phyloP scores from a whole-genome alignment of 148 eudicot genomes.

The Nepenthes gracilis region DNA sequence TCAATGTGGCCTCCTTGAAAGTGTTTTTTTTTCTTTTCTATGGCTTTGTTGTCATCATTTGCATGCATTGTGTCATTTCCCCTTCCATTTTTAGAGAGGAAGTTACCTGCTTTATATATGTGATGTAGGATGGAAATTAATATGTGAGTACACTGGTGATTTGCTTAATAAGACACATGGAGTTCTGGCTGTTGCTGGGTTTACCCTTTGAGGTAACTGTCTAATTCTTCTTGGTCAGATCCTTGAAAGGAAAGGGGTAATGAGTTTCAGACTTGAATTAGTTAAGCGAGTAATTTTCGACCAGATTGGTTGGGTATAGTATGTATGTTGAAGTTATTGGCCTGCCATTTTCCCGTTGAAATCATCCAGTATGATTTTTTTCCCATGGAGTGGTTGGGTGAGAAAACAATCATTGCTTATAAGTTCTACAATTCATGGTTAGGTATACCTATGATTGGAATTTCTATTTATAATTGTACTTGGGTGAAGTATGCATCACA shows the following conservation, averaged over 20 bases:
- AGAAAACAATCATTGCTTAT: no score
- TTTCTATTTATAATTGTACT: no score
- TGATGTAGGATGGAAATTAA: conserved; percentile 31
- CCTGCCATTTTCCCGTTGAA: no score
- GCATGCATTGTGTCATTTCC: neutral
- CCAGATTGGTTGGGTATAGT: no score
- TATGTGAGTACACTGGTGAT: conserved; percentile 18
- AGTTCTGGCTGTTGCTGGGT: conserved; percentile 24
- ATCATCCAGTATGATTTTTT: no score
- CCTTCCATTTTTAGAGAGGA: neutral
- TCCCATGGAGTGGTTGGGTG: no score
- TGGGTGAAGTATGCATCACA: no score
- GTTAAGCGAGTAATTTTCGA: neutral
- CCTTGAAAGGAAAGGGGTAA: neutral
- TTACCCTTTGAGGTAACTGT: conserved; percentile 28
- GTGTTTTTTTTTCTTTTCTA: neutral
- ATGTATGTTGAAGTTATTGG: no score
- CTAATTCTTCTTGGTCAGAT: conserved; percentile 8
- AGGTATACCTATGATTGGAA: no score
- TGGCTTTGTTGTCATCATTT: conserved; percentile 1
- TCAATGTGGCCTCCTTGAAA: neutral
- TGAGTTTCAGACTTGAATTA: no score
- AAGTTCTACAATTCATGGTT: no score
- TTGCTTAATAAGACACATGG: conserved; percentile 25
- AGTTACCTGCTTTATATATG: conserved; percentile 17